A percentile compares a stretch with the other conserved stretches of the same genome.
phyloP scores from a whole-genome alignment of 2,329 filamentous ascomycete genomes.

The Pestalotiopsis sp. region DNA sequence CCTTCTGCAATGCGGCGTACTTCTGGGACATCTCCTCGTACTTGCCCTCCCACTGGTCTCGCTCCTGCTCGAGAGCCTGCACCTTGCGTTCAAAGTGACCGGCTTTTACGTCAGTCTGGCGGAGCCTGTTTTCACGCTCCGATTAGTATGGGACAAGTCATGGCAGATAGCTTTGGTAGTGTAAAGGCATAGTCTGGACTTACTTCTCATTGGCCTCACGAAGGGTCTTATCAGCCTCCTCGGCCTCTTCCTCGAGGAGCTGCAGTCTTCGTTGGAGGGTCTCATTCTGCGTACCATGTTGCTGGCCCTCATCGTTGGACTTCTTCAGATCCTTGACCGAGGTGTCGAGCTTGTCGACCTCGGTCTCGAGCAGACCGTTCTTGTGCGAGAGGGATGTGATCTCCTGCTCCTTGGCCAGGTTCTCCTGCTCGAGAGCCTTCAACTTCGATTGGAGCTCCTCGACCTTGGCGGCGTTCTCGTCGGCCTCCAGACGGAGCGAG shows the following conservation, averaged over 20 bases:
- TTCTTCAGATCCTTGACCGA: conserved; percentile 86
- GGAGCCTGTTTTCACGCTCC: conserved; percentile 66
- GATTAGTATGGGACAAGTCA: conserved; percentile 13
- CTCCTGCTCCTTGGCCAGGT: conserved; percentile 94
- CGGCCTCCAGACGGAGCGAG: conserved; percentile 90
- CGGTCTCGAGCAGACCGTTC: conserved; percentile 85
- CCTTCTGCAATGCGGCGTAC: conserved; percentile 80
- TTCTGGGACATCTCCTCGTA: conserved; percentile 98
- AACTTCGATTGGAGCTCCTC: conserved; percentile 87
- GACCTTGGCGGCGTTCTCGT: conserved; percentile 78
- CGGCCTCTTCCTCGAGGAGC: conserved; percentile 96
- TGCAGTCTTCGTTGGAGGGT: conserved; percentile 88
- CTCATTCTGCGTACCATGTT: conserved; percentile 89
- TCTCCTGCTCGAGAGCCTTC: conserved; percentile 93
- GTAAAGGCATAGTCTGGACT: conserved; percentile 38
- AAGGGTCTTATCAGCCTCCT: conserved; percentile 93
- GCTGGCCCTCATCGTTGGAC: conserved; percentile 77
- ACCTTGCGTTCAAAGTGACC: conserved; percentile 99
- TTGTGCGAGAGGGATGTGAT: conserved; percentile 96
- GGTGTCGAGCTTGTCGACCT: conserved; percentile 91
- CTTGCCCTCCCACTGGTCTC: conserved; percentile 95
- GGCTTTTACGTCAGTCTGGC: conserved; percentile 98
- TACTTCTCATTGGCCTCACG: conserved; percentile 99
- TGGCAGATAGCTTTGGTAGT: conserved; percentile 10
- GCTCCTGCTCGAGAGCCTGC: conserved; percentile 88